These are phyloP conservation scores for Fusarium redolens DNA, from an alignment of 2,329 filamentous ascomycete genomes.

Conservation along the genomic window DNA sequence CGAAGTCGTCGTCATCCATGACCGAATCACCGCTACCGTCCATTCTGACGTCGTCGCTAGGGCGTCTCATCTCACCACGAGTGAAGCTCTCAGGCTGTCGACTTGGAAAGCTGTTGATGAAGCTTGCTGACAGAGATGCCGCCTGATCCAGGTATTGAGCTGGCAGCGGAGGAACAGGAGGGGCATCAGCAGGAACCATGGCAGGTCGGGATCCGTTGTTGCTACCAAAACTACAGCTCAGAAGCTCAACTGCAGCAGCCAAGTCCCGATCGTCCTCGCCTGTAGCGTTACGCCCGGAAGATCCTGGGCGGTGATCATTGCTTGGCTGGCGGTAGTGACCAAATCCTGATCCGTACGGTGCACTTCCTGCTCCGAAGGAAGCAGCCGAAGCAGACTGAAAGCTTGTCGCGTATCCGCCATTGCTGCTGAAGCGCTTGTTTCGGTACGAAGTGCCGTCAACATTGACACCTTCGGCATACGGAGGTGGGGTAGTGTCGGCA, in stretches of 20 bases:
- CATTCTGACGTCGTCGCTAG: conserved; percentile 72
- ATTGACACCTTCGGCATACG: conserved; percentile 73
- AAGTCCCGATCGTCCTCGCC: conserved; percentile 88
- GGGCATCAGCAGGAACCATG: conserved; percentile 76
- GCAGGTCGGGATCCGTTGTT: conserved; percentile 72
- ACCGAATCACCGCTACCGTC: conserved; percentile 73
- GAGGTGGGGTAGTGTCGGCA: conserved; percentile 91
- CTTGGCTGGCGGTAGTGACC: conserved; percentile 78
- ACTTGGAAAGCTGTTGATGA: conserved; percentile 72
- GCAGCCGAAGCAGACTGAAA: conserved; percentile 78
- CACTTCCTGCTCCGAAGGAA: conserved; percentile 61
- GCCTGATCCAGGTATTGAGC: conserved; percentile 78
- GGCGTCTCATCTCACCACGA: conserved; percentile 64
- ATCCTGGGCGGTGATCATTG: conserved; percentile 80
- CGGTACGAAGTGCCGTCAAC: conserved; percentile 63
- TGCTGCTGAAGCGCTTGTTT: conserved; percentile 70
- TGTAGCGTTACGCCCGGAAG: conserved; percentile 79
- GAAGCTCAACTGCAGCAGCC: conserved; percentile 87
- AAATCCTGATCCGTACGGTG: conserved; percentile 58
- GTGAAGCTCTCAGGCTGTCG: conserved; percentile 74
- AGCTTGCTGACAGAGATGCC: conserved; percentile 67
- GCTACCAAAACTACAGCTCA: conserved; percentile 92
- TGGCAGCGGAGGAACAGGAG: conserved; percentile 88
- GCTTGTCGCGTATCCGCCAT: conserved; percentile 75
- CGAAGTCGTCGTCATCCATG: conserved; percentile 75